phyloP scores from a whole-genome alignment of 306 rosid species.

The Vicia villosa region DNA sequence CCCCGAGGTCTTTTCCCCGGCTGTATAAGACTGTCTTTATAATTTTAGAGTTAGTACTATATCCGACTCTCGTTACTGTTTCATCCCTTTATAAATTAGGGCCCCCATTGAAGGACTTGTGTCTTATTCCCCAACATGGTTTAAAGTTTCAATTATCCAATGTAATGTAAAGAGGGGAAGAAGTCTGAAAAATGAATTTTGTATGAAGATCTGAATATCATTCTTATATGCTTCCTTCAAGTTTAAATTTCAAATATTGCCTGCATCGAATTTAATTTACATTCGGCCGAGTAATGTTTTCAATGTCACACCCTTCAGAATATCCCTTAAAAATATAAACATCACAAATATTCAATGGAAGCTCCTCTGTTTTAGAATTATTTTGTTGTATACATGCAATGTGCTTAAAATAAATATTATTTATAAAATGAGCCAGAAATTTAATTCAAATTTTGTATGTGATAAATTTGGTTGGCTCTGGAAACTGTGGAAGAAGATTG shows the following conservation, averaged over 20 bases:
- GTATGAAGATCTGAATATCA: slow-evolving; percentile 48
- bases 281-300: background rate
- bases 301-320: background rate
- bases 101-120: slow-evolving; percentile 46
- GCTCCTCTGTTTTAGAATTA: background rate
- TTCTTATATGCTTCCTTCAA: slow-evolving; percentile 31
- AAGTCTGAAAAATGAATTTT: slow-evolving; percentile 53
- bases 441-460: background rate
- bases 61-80: slow-evolving; percentile 48
- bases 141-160: slow-evolving; percentile 34
- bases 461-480: background rate
- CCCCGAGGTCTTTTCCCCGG: slow-evolving; percentile 74
- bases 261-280: slow-evolving; percentile 4
- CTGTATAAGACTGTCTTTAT: slow-evolving; percentile 75
- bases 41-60: slow-evolving; percentile 60
- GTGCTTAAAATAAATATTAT: background rate
- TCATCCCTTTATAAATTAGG: slow-evolving; percentile 54
- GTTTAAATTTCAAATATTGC: background rate
- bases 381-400: background rate
- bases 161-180: slow-evolving; percentile 47
- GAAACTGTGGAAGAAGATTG: slow-evolving; percentile 23
- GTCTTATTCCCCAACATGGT: slow-evolving; percentile 38
- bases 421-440: background rate
- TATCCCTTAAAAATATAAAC: background rate
- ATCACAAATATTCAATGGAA: background rate